Percentiles rank a stretch among this genome's conserved stretches.
Conservation (phyloP, 805 yeast species). For the Suhomyces canberraensis region DNA sequence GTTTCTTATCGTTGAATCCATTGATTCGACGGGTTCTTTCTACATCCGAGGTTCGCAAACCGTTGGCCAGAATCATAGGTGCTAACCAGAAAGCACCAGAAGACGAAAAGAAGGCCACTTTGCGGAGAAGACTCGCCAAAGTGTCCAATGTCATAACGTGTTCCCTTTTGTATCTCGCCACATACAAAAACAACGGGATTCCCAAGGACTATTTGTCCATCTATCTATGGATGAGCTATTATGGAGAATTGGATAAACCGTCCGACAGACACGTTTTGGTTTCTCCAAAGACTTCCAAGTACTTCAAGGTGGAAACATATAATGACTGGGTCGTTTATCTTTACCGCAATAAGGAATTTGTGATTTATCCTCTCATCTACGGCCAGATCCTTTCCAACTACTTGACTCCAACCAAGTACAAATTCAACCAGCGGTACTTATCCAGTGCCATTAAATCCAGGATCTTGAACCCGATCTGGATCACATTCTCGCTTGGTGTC, state of each 20-base stretch:
- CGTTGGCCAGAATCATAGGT: not conserved
- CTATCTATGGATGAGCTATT: constrained; percentile 31
- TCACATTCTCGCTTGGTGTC: constrained; percentile 31
- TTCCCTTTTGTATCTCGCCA: constrained; percentile 24
- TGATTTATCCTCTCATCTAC: constrained; percentile 35
- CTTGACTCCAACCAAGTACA: constrained; percentile 36
- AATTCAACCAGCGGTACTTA: constrained; percentile 34
- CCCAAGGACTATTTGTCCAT: constrained; percentile 39
- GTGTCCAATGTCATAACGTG: constrained; percentile 24
- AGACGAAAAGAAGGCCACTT: constrained; percentile 6
- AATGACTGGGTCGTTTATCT: constrained; percentile 16
- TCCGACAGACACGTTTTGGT: constrained; percentile 26
- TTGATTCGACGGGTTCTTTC: constrained; percentile 10
- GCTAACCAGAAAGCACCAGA: constrained; percentile 3
- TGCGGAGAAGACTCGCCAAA: constrained; percentile 15
- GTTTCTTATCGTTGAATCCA: constrained; percentile 34
- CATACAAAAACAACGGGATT: constrained; percentile 20
- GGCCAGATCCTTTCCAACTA: constrained; percentile 40
- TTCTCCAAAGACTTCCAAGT: constrained; percentile 24
- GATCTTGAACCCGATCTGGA: constrained; percentile 42
- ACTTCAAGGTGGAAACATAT: constrained; percentile 24
- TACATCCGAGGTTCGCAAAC: not conserved
- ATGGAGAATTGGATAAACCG: constrained; percentile 32
- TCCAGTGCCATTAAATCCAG: constrained; percentile 28
- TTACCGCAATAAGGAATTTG: constrained; percentile 29